phyloP scores from a whole-genome alignment of 108 stramenopile genomes.

The Epipyxis sp. region DNA sequence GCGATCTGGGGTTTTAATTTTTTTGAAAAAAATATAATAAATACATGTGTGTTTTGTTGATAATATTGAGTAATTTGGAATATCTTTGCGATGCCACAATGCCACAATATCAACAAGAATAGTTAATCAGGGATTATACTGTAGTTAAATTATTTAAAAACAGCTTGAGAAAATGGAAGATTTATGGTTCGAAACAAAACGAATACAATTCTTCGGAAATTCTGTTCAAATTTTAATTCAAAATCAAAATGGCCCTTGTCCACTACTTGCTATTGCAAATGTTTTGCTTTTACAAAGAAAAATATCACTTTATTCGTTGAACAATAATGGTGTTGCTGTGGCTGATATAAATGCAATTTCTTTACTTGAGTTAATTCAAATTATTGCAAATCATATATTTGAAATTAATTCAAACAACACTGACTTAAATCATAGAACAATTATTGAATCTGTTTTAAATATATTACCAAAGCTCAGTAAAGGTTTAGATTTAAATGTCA shows the following conservation, averaged over 20 bases:
- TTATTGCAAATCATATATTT: constrained; percentile 47
- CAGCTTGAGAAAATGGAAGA: too few relatives aligned
- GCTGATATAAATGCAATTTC: constrained; percentile 54
- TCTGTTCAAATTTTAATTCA: constrained; percentile 44
- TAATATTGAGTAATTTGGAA: too few relatives aligned
- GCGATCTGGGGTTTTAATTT: too few relatives aligned
- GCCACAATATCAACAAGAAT: too few relatives aligned
- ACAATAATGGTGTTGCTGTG: too few relatives aligned
- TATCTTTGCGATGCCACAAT: too few relatives aligned
- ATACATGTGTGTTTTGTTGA: too few relatives aligned
- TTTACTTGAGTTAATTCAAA: constrained; percentile 47
- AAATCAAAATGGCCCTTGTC: constrained; percentile 83
- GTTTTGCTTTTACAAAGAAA: constrained; percentile 72
- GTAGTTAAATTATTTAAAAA: too few relatives aligned
- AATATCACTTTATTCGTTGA: constrained; percentile 65
- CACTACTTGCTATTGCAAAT: constrained; percentile 88
- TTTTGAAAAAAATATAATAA: too few relatives aligned
- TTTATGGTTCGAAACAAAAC: too few relatives aligned
- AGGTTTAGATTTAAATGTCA: constrained; percentile 96
- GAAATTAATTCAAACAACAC: constrained; percentile 37
- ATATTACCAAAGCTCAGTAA: constrained; percentile 76
- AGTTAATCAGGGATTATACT: too few relatives aligned
- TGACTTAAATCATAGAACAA: constrained; percentile 36
- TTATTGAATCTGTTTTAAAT: constrained; percentile 53
- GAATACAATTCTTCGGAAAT: constrained; percentile 4